Evolutionary conservation across 257 asterid genomes (phyloP).

Genomic region (Lycium barbarum): DNA sequence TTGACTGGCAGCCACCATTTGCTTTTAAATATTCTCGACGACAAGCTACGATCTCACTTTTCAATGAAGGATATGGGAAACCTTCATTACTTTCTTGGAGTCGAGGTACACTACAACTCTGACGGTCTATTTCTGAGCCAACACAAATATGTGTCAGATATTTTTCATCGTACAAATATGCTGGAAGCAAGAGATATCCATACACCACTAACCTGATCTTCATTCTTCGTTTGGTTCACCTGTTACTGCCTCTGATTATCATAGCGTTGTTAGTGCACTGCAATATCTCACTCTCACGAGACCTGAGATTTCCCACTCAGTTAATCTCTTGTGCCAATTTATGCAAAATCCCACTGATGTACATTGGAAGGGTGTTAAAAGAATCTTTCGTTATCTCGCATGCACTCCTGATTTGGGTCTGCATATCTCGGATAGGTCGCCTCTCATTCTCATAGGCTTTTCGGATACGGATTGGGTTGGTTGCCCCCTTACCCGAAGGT

Average conservation of each 20-base stretch:
- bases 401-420: not conserved
- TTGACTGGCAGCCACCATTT: not conserved
- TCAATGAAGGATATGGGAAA: constrained; percentile 12
- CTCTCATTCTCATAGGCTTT: not conserved
- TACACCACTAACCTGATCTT: not conserved
- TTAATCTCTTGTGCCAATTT: not conserved
- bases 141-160: not conserved
- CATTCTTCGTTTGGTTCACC: not conserved
- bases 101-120: not conserved
- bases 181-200: not conserved
- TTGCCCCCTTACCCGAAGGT: not conserved
- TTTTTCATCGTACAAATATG: not conserved
- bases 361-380: not conserved
- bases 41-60: not conserved
- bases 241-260: not conserved
- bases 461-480: constrained; percentile 17
- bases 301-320: not conserved
- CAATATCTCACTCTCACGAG: too few species aligned
- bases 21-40: not conserved
- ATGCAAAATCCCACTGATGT: not conserved
- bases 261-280: not conserved
- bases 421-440: not conserved
- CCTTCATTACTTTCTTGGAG: not conserved
- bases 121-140: not conserved
- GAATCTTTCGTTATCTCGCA: not conserved